These are phyloP conservation scores for Fusarium secorum DNA, from an alignment of 2,329 filamentous ascomycete genomes.

Conservation along the genomic window DNA sequence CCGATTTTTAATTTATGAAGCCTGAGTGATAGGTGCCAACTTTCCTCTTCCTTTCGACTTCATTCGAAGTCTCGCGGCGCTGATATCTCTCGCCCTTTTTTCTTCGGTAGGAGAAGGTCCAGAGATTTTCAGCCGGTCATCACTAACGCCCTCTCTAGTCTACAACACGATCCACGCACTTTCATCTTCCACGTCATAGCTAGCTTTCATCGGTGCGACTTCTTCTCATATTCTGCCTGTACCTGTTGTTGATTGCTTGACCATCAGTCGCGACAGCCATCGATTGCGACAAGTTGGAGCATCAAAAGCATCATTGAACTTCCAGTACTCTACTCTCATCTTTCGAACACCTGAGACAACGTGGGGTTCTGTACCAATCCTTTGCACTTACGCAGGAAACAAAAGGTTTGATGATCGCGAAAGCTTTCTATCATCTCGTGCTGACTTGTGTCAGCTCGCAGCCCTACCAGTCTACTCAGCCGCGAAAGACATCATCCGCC, in stretches of 20 bases:
- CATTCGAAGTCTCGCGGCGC: background rate
- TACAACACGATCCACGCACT: too few species aligned
- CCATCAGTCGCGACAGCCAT: accelerated
- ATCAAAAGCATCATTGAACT: accelerated
- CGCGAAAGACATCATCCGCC: background rate
- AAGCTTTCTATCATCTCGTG: background rate
- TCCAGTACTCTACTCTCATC: accelerated
- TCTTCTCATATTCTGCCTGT: accelerated
- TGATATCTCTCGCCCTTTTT: accelerated
- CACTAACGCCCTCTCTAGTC: background rate
- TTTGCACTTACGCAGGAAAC: accelerated
- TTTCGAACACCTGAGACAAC: accelerated
- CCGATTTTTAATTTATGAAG: accelerated
- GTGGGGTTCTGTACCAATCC: accelerated
- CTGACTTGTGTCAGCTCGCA: background rate
- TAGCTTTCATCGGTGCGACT: accelerated
- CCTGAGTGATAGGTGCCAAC: accelerated
- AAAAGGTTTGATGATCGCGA: accelerated
- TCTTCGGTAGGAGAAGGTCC: background rate
- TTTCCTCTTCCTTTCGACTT: accelerated
- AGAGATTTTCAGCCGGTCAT: background rate
- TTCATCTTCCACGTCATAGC: background rate
- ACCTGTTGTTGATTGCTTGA: background rate
- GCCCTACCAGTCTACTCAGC: accelerated
- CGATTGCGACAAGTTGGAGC: background rate